These are phyloP conservation scores for Suillus ampliporus DNA, from an alignment of 768 basidiomycete genomes.

Conservation along the genomic window DNA sequence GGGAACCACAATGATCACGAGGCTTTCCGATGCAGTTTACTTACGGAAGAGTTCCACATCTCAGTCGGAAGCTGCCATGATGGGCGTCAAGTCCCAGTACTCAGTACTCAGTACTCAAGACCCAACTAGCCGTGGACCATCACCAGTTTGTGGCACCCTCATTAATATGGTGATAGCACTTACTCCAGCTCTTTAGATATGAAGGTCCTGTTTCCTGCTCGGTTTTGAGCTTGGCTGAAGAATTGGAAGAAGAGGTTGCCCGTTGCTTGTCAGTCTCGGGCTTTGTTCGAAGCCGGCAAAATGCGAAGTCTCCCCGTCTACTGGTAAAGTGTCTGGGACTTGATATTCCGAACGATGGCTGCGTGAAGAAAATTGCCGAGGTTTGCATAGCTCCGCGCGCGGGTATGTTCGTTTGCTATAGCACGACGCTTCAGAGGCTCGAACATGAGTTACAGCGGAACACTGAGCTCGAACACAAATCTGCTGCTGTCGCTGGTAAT, in stretches of 20 bases:
- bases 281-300: neutral
- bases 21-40: too few relatives aligned
- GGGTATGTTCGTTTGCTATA: neutral
- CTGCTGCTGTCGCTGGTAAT: slow-evolving; percentile 43
- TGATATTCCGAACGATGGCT: neutral
- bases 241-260: neutral
- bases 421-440: slow-evolving; percentile 18
- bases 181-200: neutral
- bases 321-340: slow-evolving; percentile 1
- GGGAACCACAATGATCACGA: too few relatives aligned
- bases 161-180: too few relatives aligned
- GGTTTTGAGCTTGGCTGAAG: neutral
- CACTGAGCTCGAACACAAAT: slow-evolving; percentile 26
- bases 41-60: too few relatives aligned
- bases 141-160: too few relatives aligned
- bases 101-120: too few relatives aligned
- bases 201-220: neutral
- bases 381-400: neutral
- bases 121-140: too few relatives aligned
- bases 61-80: too few relatives aligned
- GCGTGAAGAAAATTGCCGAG: neutral
- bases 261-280: neutral
- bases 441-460: slow-evolving; percentile 37
- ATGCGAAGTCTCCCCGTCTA: neutral
- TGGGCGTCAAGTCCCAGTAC: too few relatives aligned